Evolutionary conservation across 306 rosid genomes (phyloP).

Genomic region (Gynostemma pentaphyllum): DNA sequence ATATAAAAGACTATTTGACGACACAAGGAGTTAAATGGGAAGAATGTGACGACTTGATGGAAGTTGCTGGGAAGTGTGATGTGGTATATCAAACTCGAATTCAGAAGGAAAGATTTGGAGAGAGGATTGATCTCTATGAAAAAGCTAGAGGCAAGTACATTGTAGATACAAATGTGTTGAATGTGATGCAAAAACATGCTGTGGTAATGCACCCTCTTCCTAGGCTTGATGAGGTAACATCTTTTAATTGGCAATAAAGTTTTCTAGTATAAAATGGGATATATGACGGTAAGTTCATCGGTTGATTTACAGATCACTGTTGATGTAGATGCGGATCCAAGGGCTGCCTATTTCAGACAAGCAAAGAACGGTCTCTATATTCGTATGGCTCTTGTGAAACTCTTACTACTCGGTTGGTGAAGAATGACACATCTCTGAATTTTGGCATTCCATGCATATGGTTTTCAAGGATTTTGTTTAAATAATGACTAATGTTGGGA

Average conservation of each 20-base stretch:
- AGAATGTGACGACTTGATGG: slow-evolving; percentile 71
- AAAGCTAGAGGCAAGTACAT: slow-evolving; percentile 83
- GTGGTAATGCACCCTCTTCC: slow-evolving; percentile 93
- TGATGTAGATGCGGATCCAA: slow-evolving; percentile 62
- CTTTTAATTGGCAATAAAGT: not conserved
- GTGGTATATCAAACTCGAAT: slow-evolving; percentile 88
- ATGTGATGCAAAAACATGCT: slow-evolving; percentile 61
- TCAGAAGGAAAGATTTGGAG: slow-evolving; percentile 73
- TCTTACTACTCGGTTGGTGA: slow-evolving; percentile 72
- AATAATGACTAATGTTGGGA: not conserved
- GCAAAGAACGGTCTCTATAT: slow-evolving; percentile 81
- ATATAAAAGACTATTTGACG: slow-evolving; percentile 67
- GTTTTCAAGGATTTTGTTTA: not conserved
- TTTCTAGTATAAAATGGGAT: no score
- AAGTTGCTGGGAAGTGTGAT: slow-evolving; percentile 75
- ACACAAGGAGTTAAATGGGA: slow-evolving; percentile 64
- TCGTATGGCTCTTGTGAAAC: slow-evolving; percentile 77
- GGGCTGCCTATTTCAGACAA: slow-evolving; percentile 80
- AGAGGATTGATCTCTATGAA: slow-evolving; percentile 65
- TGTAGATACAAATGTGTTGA: slow-evolving; percentile 46
- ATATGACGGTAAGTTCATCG: not conserved
- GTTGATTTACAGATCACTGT: slow-evolving; percentile 44
- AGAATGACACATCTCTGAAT: not conserved
- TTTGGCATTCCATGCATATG: not conserved
- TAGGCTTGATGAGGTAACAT: slow-evolving; percentile 75